Percentiles rank a stretch among this genome's conserved stretches.
Evolutionary conservation across 75 land plant genomes (phyloP).

Genomic region (Adiantum capillusveneris): DNA sequence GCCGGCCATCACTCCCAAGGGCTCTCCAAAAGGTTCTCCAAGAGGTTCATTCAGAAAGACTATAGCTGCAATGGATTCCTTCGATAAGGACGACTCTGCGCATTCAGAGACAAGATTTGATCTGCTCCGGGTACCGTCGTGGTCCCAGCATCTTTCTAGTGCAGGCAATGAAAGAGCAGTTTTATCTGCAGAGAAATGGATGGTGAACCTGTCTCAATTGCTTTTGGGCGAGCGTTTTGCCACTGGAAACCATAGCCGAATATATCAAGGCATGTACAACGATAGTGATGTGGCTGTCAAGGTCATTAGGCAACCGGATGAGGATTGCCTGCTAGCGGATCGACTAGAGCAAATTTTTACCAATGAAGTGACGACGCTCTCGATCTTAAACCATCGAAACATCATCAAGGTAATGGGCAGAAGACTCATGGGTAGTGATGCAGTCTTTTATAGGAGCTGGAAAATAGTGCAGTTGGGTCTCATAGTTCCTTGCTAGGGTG

Average conservation of each 20-base stretch:
- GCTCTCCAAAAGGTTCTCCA: no score
- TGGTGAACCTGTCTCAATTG: constrained; percentile 67
- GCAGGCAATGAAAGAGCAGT: neutral
- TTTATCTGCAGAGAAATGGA: constrained; percentile 26
- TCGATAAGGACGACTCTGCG: no score
- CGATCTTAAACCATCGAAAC: constrained; percentile 51
- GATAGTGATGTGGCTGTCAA: constrained; percentile 9
- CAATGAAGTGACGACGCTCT: constrained; percentile 45
- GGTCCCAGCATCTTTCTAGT: constrained; percentile 1
- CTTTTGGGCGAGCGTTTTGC: constrained; percentile 82
- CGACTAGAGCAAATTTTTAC: constrained; percentile 49
- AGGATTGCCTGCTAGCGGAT: constrained; percentile 25
- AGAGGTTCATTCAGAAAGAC: no score
- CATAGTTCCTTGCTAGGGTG: no score
- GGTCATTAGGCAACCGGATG: constrained; percentile 1
- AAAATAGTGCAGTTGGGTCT: no score
- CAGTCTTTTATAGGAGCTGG: no score
- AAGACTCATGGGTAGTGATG: no score
- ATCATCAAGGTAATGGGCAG: constrained; percentile 52
- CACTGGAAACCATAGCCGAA: constrained; percentile 55
- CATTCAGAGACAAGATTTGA: no score
- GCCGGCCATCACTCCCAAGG: no score
- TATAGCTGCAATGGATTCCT: no score
- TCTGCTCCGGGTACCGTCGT: constrained; percentile 5
- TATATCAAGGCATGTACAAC: constrained; percentile 58